Percentiles rank a stretch among this genome's conserved stretches.
Conservation (phyloP, 495 filamentous ascomycete genomes). For the Daldinia vernicosa region DNA sequence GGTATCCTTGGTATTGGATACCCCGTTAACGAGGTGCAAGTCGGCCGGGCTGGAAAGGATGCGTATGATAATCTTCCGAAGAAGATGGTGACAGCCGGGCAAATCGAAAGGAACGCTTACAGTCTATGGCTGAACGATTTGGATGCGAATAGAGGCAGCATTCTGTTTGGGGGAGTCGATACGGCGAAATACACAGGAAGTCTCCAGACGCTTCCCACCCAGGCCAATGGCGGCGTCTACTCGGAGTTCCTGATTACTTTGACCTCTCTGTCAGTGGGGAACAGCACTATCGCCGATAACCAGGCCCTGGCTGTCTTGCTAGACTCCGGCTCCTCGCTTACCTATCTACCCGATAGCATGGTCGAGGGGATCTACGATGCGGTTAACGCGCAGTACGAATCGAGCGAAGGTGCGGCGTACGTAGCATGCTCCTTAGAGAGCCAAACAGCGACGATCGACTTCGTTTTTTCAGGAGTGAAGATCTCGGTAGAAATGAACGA, state of each 20-base stretch:
- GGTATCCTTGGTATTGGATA: conserved; percentile 97
- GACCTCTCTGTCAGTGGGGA: conserved; percentile 61
- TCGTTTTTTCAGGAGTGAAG: conserved; percentile 70
- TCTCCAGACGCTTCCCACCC: conserved; percentile 80
- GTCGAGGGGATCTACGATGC: conserved; percentile 68
- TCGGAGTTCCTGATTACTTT: conserved; percentile 86
- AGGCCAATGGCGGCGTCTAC: conserved; percentile 64
- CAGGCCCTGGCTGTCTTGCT: conserved; percentile 77
- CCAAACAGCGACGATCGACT: conserved; percentile 67
- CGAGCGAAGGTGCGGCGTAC: conserved; percentile 65
- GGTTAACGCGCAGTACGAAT: conserved; percentile 71
- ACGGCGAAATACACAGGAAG: conserved; percentile 76
- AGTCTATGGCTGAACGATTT: conserved; percentile 90
- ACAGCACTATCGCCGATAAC: conserved; percentile 59
- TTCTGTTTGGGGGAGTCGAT: conserved; percentile 94
- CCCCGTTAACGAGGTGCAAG: conserved; percentile 78
- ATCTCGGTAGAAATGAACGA: conserved; percentile 81
- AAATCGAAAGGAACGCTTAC: conserved; percentile 85
- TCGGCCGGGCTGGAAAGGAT: conserved; percentile 63
- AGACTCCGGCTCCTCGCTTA: conserved; percentile 91
- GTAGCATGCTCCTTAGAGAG: conserved; percentile 76
- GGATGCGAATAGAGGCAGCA: conserved; percentile 75
- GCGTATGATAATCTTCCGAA: conserved; percentile 83
- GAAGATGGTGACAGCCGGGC: conserved; percentile 71
- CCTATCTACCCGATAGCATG: conserved; percentile 81